Percentiles rank a stretch among this genome's conserved stretches.
Conservation (phyloP, 2,329 filamentous ascomycete species). For the Orbilia javanica region DNA sequence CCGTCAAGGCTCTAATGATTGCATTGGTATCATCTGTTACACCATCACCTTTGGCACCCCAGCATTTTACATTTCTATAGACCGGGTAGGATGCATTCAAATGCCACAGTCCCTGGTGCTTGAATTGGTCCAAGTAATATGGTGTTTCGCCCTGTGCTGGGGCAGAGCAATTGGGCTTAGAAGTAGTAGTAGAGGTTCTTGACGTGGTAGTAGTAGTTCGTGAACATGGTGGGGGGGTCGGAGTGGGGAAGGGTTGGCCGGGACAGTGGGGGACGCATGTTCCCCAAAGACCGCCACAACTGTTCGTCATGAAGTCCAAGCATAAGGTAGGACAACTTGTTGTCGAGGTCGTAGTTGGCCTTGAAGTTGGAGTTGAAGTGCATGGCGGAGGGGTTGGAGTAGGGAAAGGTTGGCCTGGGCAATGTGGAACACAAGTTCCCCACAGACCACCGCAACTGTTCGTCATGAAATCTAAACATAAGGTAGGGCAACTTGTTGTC, state of each 20-base stretch:
- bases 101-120: slow-evolving; percentile 23
- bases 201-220: slow-evolving; percentile 8
- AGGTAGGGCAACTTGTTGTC: not conserved
- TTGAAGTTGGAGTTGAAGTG: not conserved
- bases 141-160: not conserved
- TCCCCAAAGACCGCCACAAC: slow-evolving; percentile 15
- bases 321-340: slow-evolving; percentile 19
- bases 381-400: slow-evolving; percentile 13
- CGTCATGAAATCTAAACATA: not conserved
- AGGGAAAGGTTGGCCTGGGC: slow-evolving; percentile 1
- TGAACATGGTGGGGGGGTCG: slow-evolving; percentile 6
- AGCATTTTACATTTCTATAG: slow-evolving; percentile 42
- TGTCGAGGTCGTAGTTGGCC: not conserved
- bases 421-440: slow-evolving; percentile 17
- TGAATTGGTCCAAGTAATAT: slow-evolving; percentile 23
- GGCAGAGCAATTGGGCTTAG: not conserved
- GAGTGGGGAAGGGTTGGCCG: slow-evolving; percentile 1
- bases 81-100: slow-evolving; percentile 16
- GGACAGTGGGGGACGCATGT: slow-evolving; percentile 3
- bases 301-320: slow-evolving; percentile 16
- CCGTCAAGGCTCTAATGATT: slow-evolving; percentile 18
- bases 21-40: slow-evolving; percentile 31
- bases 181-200: not conserved
- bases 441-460: slow-evolving; percentile 11
- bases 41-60: slow-evolving; percentile 35